phyloP scores from a whole-genome alignment of 768 basidiomycete genomes.

The Mycena crocata region DNA sequence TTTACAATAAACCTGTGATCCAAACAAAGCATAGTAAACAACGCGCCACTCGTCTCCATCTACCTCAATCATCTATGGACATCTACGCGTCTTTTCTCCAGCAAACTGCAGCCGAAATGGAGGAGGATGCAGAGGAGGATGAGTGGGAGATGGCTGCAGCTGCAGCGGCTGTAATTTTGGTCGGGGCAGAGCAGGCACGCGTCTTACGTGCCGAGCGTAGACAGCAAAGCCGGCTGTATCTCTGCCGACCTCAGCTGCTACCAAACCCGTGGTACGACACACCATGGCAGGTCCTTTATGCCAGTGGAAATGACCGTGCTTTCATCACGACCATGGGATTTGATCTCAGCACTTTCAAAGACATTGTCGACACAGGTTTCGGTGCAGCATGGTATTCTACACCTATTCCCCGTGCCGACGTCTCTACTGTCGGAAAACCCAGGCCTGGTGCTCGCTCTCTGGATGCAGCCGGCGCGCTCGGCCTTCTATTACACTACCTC shows the following conservation, averaged over 20 bases:
- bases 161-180: no score
- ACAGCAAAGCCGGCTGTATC: no score
- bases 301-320: conserved; percentile 46
- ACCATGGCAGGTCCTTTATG: conserved; percentile 50
- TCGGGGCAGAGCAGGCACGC: conserved; percentile 7
- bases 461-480: conserved; percentile 54
- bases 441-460: conserved; percentile 44
- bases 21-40: background rate
- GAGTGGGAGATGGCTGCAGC: no score
- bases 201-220: conserved; percentile 15
- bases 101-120: no score
- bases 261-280: conserved; percentile 47
- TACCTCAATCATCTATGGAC: no score
- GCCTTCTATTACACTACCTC: conserved; percentile 55
- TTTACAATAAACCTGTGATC: background rate
- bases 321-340: conserved; percentile 61
- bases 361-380: conserved; percentile 50
- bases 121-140: no score
- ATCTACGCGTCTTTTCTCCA: no score
- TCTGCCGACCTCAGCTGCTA: no score
- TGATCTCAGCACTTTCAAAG: conserved; percentile 49
- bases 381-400: conserved; percentile 34
- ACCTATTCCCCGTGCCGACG: conserved; percentile 48
- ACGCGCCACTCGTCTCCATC: no score
- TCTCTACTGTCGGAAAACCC: conserved; percentile 35